Base-by-base conservation (phyloP, 352 stramenopile species). In the Phytophthora agathidicida region DNA sequence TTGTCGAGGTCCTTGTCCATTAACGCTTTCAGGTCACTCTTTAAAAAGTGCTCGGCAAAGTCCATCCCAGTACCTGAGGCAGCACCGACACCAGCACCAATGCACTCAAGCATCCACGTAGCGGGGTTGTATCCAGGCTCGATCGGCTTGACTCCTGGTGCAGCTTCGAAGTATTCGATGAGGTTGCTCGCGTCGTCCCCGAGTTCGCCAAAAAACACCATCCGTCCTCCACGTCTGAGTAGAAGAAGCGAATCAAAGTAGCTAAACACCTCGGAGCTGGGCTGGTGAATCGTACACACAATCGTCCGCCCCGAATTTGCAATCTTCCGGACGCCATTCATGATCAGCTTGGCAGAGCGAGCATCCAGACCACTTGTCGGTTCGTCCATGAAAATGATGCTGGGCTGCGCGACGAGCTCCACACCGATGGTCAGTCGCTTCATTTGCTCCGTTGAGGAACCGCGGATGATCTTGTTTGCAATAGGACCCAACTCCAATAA, bases 231-330 rank as follows among this genome's bases (percentile, higher is more conserved):
- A 9, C 71, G 65, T 37, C 86, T 61, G 10, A 98, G 70, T 4
- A 98, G 52, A 41, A 97, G 71, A 6, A 97, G 45, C 27, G 80
- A 80, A 61, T 97, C 87, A 56, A 97, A 97, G 23, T 89, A 77
- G n/a, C 82, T 78, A 26, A 97, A 97, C 6, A 97, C 83, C 42
- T 97, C 84, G 3, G 77, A 85, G 16, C 74, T 84, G 13, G 93
- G 93, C 65, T 98, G 93, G 58, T 98, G 93, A 63, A 98, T 98
- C 6, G 90, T 97, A 46, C 93, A 97, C 0, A 97, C 71, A 24
- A 98, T 77, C 3, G 83, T 94, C 14, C 78, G 63, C 1, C 89
- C 88, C 5, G 77, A 77, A 41, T 70, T 57, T 9, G 91, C 88
- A 42, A 97, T 83, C 52, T 96, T 94, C 45, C 91, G 88, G 14